Conservation (phyloP, 1,139 yeast genomes). For the Saccharomyces hybrid region DNA sequence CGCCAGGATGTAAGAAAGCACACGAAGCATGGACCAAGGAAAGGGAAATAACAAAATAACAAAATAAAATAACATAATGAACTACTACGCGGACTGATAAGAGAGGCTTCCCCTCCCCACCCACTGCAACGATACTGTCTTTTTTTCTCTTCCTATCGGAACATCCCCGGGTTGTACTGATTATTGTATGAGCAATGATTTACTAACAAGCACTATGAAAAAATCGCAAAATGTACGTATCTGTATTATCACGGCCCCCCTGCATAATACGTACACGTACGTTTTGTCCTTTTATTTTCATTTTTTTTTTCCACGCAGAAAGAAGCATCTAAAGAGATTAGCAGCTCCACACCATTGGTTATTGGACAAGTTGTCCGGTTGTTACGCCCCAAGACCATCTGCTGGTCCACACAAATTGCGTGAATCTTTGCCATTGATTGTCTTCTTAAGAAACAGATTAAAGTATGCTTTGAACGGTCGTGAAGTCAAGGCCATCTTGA, state of each 20-base stretch:
- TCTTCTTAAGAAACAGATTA: constrained; percentile 98
- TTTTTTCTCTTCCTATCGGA: no score
- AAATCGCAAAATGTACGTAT: no score
- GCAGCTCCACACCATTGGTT: constrained; percentile 99
- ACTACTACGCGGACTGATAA: no score
- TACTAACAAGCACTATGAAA: not conserved
- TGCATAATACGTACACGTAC: no score
- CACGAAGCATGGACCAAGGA: no score
- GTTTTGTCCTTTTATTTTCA: not conserved
- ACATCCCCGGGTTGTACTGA: no score
- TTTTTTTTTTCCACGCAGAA: constrained; percentile 36
- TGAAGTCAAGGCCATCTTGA: constrained; percentile 97
- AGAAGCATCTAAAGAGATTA: constrained; percentile 96
- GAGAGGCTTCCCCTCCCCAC: no score
- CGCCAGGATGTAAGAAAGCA: no score
- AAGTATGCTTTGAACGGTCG: constrained; percentile 99
- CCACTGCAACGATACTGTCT: no score
- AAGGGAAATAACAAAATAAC: no score
- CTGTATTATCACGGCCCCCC: no score
- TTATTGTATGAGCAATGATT: not conserved
- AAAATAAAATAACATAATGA: no score
- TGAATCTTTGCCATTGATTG: constrained; percentile 96
- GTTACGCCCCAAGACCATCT: constrained; percentile 99
- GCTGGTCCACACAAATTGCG: constrained; percentile 99
- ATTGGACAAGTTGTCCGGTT: constrained; percentile 99